Base-by-base conservation (phyloP, 75 land plant species). In the Pinus tabuliformis region DNA sequence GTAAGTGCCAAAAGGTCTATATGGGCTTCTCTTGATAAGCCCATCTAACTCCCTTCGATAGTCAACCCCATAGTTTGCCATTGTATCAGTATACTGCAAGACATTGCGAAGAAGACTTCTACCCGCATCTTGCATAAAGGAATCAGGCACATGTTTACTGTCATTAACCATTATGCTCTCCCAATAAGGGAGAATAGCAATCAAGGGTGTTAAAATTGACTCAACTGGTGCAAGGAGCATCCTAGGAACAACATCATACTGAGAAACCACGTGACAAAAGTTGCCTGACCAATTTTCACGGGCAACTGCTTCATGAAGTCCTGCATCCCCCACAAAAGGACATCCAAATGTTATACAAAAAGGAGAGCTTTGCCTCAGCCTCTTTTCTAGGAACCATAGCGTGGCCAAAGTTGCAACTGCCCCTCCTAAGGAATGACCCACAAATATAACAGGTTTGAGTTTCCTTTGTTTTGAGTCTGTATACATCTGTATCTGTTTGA, bases 291-390 rank as follows among this genome's bases (percentile, higher is more conserved):
- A 89, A 45, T 73, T 77, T 58, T 91, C 89, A 39, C 94, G 76
- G 16, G 74, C 57, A 37, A 87, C 64, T 17, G 89, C 86, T 61
- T 89, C 89, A 30, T 56, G 54, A 28, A 89, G 73, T 14, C 80
- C 68, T 18, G 28, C 30, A 62, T 89, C 84, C 30, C 91, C 92
- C 1, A 91, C 76, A 11, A 91, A 89, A 8, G 92, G 92, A 20
- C 83, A 81, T 8, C 94, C 94, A 65, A 91, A 91, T 3, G 94
- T 89, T 1, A 91, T 36, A 49, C 94, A 91, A 12, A 39, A 37
- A n/a, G 85, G 80, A 37, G 45, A n/a, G 6, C 15, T 20, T 6
- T 39, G 45, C 20, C 21, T 18, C 71, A 37, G 21, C 49, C 71
- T 66, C 71, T 66, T 66, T 66, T 2, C 71, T 49, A 66, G 71